These are phyloP conservation scores for Adansonia gregorii DNA, from an alignment of 441 rosid species.

Conservation along the genomic window DNA sequence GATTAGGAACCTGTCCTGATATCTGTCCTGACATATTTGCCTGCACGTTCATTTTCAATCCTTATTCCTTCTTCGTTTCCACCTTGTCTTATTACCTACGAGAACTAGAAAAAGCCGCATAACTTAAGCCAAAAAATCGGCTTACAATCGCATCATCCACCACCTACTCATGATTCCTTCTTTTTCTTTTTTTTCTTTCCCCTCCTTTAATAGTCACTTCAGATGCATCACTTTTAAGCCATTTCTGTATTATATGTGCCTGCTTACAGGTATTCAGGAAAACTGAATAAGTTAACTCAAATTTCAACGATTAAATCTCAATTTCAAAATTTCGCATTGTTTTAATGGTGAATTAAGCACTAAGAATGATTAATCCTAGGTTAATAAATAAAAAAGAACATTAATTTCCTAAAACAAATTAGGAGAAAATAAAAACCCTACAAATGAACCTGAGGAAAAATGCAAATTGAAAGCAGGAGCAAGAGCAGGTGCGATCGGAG, in stretches of 20 bases:
- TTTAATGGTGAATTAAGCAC: conserved; percentile 11
- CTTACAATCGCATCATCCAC: conserved; percentile 30
- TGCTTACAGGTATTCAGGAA: neutral
- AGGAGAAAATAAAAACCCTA: conserved; percentile 1
- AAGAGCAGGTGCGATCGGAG: conserved; percentile 16
- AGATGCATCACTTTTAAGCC: conserved; percentile 18
- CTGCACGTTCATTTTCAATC: conserved; percentile 76
- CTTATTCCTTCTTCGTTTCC: conserved; percentile 37
- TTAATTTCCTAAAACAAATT: neutral
- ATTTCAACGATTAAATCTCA: conserved; percentile 12
- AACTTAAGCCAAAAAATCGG: conserved; percentile 37
- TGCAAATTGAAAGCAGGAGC: conserved; percentile 17
- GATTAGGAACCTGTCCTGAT: conserved; percentile 80
- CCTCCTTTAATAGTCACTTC: conserved; percentile 23
- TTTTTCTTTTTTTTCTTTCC: neutral
- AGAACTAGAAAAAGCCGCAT: conserved; percentile 43
- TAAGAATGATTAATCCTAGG: conserved; percentile 7
- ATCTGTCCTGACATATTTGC: conserved; percentile 81
- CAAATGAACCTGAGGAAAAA: conserved; percentile 23
- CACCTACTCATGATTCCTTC: conserved; percentile 37
- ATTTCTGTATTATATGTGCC: neutral
- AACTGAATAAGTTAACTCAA: conserved; percentile 12
- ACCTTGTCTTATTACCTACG: conserved; percentile 36
- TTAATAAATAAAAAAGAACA: neutral
- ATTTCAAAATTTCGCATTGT: conserved; percentile 15